Percentiles rank a stretch among this genome's conserved stretches.
phyloP scores from a whole-genome alignment of 805 yeast genomes.

The Monosporozyma aerobia region DNA sequence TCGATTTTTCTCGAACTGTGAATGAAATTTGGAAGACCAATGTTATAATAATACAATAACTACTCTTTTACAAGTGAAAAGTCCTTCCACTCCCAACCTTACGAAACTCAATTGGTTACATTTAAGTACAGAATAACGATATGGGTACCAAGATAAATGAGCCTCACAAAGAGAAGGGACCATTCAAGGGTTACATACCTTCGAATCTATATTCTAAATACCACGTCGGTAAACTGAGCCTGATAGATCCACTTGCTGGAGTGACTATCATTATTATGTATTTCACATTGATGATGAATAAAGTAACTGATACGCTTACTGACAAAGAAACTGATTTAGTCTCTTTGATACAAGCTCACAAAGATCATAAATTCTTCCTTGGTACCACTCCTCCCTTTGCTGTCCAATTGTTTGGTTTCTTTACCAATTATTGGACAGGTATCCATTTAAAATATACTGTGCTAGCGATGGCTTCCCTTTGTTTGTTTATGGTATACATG shows the following conservation, averaged over 20 bases:
- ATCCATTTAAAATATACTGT: slow-evolving; percentile 3
- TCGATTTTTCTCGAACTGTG: not conserved
- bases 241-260: slow-evolving; percentile 5
- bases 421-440: not conserved
- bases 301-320: not conserved
- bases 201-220: slow-evolving; percentile 7
- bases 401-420: slow-evolving; percentile 14
- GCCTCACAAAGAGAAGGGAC: slow-evolving; percentile 5
- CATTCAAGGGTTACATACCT: slow-evolving; percentile 10
- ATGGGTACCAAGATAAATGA: not conserved
- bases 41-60: not conserved
- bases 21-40: not conserved
- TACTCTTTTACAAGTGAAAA: not conserved
- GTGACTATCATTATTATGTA: not conserved
- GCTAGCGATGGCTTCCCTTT: slow-evolving; percentile 7
- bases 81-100: not conserved
- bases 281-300: not conserved
- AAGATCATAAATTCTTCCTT: slow-evolving; percentile 12
- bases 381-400: slow-evolving; percentile 16
- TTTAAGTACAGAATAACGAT: not conserved
- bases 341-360: slow-evolving; percentile 3
- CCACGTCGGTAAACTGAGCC: slow-evolving; percentile 7
- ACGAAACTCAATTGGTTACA: not conserved
- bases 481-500: slow-evolving; percentile 5
- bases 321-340: not conserved